phyloP scores from a whole-genome alignment of 1,284 basidiomycete species.

The Tremellales sp. region DNA sequence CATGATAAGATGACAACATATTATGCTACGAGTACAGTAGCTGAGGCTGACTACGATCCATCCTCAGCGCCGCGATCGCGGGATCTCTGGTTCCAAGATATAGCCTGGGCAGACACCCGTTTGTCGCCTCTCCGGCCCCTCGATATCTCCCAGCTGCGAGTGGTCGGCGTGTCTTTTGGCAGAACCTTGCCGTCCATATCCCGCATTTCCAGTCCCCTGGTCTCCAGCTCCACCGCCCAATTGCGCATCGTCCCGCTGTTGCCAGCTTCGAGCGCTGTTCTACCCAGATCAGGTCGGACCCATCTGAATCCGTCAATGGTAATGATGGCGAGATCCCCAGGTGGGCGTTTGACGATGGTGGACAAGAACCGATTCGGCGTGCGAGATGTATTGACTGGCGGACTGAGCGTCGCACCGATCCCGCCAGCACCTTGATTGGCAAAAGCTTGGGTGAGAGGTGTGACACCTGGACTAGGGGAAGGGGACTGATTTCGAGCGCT shows the following conservation, averaged over 20 bases:
- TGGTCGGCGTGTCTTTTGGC: slow-evolving; percentile 10
- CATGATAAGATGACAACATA: too few species aligned
- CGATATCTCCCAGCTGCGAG: not conserved
- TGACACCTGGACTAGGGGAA: slow-evolving; percentile 6
- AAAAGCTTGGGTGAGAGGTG: slow-evolving; percentile 1
- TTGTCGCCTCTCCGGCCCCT: not conserved
- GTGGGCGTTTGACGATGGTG: slow-evolving; percentile 6
- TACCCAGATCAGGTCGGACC: slow-evolving; percentile 32
- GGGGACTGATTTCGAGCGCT: slow-evolving; percentile 1
- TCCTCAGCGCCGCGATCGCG: not conserved
- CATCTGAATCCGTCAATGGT: slow-evolving; percentile 40
- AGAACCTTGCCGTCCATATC: slow-evolving; percentile 36
- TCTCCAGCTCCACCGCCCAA: slow-evolving; percentile 24
- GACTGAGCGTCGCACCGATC: not conserved
- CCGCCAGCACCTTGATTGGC: not conserved
- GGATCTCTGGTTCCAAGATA: too few species aligned
- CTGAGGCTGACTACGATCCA: too few species aligned
- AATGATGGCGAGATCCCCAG: slow-evolving; percentile 13
- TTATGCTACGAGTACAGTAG: too few species aligned
- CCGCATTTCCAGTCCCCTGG: slow-evolving; percentile 24
- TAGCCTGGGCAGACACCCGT: too few species aligned
- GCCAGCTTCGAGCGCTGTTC: slow-evolving; percentile 35
- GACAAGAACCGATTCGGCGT: slow-evolving; percentile 16
- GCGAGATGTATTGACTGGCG: not conserved
- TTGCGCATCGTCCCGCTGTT: slow-evolving; percentile 37